phyloP scores from a whole-genome alignment of 768 basidiomycete species.

The Amanita polypyramis region DNA sequence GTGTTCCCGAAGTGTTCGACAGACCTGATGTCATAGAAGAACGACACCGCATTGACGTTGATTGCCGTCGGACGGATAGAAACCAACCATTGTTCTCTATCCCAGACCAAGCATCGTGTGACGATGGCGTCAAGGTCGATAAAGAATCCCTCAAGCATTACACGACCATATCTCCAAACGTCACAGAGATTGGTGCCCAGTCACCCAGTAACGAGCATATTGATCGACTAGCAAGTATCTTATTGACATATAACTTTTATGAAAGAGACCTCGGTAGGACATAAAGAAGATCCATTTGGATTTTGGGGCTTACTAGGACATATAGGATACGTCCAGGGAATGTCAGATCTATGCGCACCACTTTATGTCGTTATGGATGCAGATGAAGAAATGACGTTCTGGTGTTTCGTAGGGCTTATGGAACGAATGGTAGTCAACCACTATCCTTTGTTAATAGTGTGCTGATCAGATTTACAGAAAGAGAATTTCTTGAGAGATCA shows the following conservation, averaged over 20 bases:
- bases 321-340: slow-evolving; percentile 92
- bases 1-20: slow-evolving; percentile 72
- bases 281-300: slow-evolving; percentile 4
- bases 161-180: slow-evolving; percentile 67
- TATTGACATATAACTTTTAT: slow-evolving; percentile 87
- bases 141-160: slow-evolving; percentile 44
- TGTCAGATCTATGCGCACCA: slow-evolving; percentile 94
- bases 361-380: slow-evolving; percentile 86
- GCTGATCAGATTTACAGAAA: slow-evolving; percentile 41
- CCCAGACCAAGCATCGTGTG: slow-evolving; percentile 15
- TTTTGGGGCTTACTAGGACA: slow-evolving; percentile 1
- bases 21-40: slow-evolving; percentile 78
- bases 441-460: background rate
- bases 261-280: slow-evolving; percentile 77
- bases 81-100: slow-evolving; percentile 81
- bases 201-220: slow-evolving; percentile 88
- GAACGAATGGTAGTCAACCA: slow-evolving; percentile 69
- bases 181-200: slow-evolving; percentile 73
- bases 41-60: slow-evolving; percentile 91
- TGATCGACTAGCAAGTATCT: slow-evolving; percentile 73
- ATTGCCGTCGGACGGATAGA: slow-evolving; percentile 92
- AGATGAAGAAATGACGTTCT: slow-evolving; percentile 87
- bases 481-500: slow-evolving; percentile 94
- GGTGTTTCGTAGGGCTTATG: slow-evolving; percentile 96
- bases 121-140: slow-evolving; percentile 29